These are phyloP conservation scores for Epichloe scottii DNA, from an alignment of 2,329 filamentous ascomycete genomes.

Conservation along the genomic window DNA sequence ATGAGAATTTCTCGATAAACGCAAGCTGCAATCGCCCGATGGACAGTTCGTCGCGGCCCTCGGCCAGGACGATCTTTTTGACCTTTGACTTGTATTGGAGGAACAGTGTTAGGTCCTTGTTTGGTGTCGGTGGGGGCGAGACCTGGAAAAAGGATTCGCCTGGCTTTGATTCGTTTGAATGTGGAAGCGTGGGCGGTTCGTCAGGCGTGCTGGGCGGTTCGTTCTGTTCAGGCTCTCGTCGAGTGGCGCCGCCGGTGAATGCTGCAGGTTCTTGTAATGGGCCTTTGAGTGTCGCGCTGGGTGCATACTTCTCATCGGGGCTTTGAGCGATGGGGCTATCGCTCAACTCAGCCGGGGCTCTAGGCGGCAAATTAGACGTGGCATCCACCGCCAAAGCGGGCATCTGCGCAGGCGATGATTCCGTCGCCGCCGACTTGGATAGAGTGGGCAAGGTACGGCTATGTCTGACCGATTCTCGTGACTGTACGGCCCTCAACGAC, in stretches of 20 bases:
- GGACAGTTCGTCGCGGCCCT: conserved; percentile 73
- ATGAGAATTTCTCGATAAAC: conserved; percentile 98
- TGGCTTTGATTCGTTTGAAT: conserved; percentile 30
- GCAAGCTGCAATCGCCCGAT: conserved; percentile 83
- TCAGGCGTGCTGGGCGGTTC: conserved; percentile 12
- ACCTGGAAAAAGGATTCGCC: conserved; percentile 44
- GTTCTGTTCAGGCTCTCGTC: conserved; percentile 6
- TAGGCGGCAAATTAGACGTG: conserved; percentile 10
- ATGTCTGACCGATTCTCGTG: conserved; percentile 37
- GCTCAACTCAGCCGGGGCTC: conserved; percentile 6
- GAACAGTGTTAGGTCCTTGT: conserved; percentile 86
- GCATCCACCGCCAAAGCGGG: conserved; percentile 54
- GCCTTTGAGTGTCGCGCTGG: conserved; percentile 46
- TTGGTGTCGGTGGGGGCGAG: conserved; percentile 48
- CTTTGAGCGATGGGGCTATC: conserved; percentile 35
- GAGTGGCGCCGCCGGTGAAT: conserved; percentile 15
- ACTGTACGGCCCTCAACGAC: conserved; percentile 59
- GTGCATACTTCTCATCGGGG: conserved; percentile 51
- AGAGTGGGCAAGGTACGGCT: conserved; percentile 35
- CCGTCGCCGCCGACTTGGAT: conserved; percentile 29
- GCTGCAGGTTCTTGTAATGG: conserved; percentile 36
- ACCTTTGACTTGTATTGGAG: conserved; percentile 94
- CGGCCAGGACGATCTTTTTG: conserved; percentile 84
- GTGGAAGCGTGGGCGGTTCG: conserved; percentile 10
- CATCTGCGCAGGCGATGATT: conserved; percentile 49